Evolutionary conservation across 1,139 yeast genomes (phyloP), one percentile per base, ranked within the genome.

Genomic region (Scheffersomyces cryptocercus): DNA sequence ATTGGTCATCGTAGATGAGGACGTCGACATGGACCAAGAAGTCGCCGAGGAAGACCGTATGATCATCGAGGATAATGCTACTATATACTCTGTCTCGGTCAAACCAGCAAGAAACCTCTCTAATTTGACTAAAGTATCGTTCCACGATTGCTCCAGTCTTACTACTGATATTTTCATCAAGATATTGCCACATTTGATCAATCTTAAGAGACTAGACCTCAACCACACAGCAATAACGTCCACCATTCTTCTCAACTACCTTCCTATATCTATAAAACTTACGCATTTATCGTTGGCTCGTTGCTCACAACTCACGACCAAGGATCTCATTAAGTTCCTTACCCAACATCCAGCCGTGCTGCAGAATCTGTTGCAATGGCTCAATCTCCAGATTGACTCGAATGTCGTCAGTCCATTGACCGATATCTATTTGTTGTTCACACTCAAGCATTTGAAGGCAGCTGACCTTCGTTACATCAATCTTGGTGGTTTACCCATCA

Each of bases 121-220:
- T 39, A 63, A 67, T 66, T 47, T 73, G 64, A 59, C 67, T 48
- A 83, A 87, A 50, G 60, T 90, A 11, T 88, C 96, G 0, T 81
- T 90, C 57, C 96, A 90, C 65, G 97, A 89, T 56, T 90, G 98
- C 62, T 84, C 95, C 3, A 89, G 88, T 49, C 70, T 91, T 38
- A 77, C 89, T 3, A 64, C 80, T 2, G 73, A 72, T 12, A 75
- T 77, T 0, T 79, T 87, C 48, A 74, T 71, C 37, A 78, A 75
- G 48, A 61, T 88, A 3, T 67, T 91, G 35, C 82, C 84, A 4
- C 73, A 73, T 44, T 69, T 88, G 35, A 75, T 79, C 13, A 76
- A 77, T 51, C 65, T 90, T 40, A 79, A 81, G 47, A 77, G 90
- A 49, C 70, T 90, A 31, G 98, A 90, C 60, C 72, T 90, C 43